Evolutionary conservation across 192 early-diverging fungal genomes (phyloP), one percentile per base, ranked within the genome.

Genomic region (Tieghemiomyces parasiticus): DNA sequence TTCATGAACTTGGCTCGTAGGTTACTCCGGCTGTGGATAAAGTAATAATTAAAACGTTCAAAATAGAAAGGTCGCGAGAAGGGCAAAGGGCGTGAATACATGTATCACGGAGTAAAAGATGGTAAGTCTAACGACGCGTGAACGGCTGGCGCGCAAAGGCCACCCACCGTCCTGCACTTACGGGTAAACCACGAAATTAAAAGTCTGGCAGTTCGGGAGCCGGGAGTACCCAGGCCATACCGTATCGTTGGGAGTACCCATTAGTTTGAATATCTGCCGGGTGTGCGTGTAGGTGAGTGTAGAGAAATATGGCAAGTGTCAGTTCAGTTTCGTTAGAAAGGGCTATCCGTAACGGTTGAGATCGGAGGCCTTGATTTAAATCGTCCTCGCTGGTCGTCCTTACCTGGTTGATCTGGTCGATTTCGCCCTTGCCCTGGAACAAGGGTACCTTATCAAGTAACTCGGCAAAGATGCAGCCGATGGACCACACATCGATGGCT

Each of bases 401-500:
- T 64, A 84, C 81, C 65, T 81, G 78, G 38, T 77, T 73, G 12
- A 90, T 62, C 71, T 91, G 88, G 62, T 85, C 86, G 49, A 88
- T 81, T 60, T 89, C 92, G 47, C 83, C 85, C 52, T 71, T 66
- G 51, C 91, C 95, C 38, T 82, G 83, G 19, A 92, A 63, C 35
- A 95, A 62, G 16, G 95, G 91, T 61, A 86, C 78, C 42, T 87
- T 86, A 53, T 86, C 83, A 14, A 93, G 73, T 45, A 99, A 65
- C 67, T 99, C 95, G 20, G 79, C 95, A 79, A 99, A 93, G 29
- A 99, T 99, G 65, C 95, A 99, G 3, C 95, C 95, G 30, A 95
- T 79, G 32, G 56, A 34, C 56, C 56, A 58, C 56, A 58, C 33
- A 31, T 58, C 56, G 29, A 58, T 22, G 34, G 32, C 56, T 4